A percentile compares a stretch with the other conserved stretches of the same genome.
These are phyloP conservation scores for Fusarium humuli DNA, from an alignment of 2,329 filamentous ascomycete genomes.

Conservation along the genomic window DNA sequence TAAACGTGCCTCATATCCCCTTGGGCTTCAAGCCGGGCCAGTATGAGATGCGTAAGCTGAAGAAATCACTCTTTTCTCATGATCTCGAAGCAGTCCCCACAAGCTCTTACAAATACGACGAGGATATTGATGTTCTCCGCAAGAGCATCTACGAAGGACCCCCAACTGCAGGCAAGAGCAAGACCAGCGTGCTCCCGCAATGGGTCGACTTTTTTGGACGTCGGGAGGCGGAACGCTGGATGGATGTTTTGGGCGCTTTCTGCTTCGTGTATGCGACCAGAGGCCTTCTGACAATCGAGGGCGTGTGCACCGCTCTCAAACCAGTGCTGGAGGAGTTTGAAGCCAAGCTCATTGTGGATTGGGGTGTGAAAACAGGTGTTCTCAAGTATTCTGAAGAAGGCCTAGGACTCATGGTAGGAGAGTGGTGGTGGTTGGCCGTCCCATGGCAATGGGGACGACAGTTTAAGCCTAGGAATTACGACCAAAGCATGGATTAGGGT, in stretches of 20 bases:
- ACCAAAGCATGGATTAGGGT: background rate
- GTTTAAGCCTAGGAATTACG: slow-evolving; percentile 2
- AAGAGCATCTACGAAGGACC: slow-evolving; percentile 54
- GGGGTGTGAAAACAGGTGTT: slow-evolving; percentile 67
- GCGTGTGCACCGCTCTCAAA: slow-evolving; percentile 66
- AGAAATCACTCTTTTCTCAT: slow-evolving; percentile 74
- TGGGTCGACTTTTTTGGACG: slow-evolving; percentile 78
- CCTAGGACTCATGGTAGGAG: slow-evolving; percentile 60
- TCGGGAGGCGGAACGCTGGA: slow-evolving; percentile 71
- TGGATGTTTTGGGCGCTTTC: slow-evolving; percentile 70
- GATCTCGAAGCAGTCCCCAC: slow-evolving; percentile 70
- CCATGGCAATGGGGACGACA: slow-evolving; percentile 46
- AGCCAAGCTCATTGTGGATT: slow-evolving; percentile 67
- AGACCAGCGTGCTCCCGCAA: slow-evolving; percentile 67
- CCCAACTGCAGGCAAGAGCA: slow-evolving; percentile 55
- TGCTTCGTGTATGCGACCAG: slow-evolving; percentile 72
- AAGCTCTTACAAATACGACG: slow-evolving; percentile 70
- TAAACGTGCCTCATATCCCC: slow-evolving; percentile 70
- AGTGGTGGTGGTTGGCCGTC: slow-evolving; percentile 76
- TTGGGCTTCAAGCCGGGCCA: slow-evolving; percentile 78
- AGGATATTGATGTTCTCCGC: slow-evolving; percentile 58
- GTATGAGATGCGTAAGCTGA: slow-evolving; percentile 76
- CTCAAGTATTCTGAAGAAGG: slow-evolving; percentile 56
- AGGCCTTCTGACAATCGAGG: slow-evolving; percentile 65
- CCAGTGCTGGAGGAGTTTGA: slow-evolving; percentile 73